Evolutionary conservation across 495 filamentous ascomycete species (phyloP).

Genomic region (Ramalina peruviana): DNA sequence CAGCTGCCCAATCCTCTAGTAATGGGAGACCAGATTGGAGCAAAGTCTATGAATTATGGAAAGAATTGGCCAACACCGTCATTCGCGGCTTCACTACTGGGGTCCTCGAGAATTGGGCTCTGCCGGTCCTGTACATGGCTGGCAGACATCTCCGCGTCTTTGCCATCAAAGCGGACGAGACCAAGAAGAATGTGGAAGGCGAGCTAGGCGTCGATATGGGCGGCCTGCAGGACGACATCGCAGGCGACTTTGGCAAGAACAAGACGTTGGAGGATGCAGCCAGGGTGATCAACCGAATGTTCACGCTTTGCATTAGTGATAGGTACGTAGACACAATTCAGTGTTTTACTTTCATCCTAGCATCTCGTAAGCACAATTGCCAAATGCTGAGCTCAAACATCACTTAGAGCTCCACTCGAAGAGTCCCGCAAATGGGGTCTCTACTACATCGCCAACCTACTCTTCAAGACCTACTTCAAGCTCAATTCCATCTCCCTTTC

Average conservation of each 20-base stretch:
- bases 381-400: slow-evolving; percentile 5
- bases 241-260: slow-evolving; percentile 55
- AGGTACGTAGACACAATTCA: slow-evolving; percentile 42
- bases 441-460: slow-evolving; percentile 79
- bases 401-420: slow-evolving; percentile 58
- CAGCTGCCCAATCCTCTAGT: slow-evolving; percentile 35
- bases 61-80: slow-evolving; percentile 53
- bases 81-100: slow-evolving; percentile 57
- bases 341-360: neutral
- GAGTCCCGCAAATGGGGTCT: slow-evolving; percentile 94
- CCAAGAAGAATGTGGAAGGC: slow-evolving; percentile 29
- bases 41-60: slow-evolving; percentile 74
- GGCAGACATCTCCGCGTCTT: slow-evolving; percentile 75
- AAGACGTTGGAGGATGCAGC: slow-evolving; percentile 81
- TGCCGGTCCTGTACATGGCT: slow-evolving; percentile 73
- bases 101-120: slow-evolving; percentile 68
- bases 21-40: slow-evolving; percentile 34
- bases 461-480: slow-evolving; percentile 98
- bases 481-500: slow-evolving; percentile 76
- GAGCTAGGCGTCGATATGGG: slow-evolving; percentile 28
- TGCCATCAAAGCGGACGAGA: slow-evolving; percentile 74
- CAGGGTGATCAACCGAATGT: slow-evolving; percentile 74
- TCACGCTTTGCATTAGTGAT: slow-evolving; percentile 75
- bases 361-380: neutral
- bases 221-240: slow-evolving; percentile 62